Evolutionary conservation across 768 basidiomycete species (phyloP), one percentile per base, ranked within the genome.

Genomic region (Boletellus ananiceps): DNA sequence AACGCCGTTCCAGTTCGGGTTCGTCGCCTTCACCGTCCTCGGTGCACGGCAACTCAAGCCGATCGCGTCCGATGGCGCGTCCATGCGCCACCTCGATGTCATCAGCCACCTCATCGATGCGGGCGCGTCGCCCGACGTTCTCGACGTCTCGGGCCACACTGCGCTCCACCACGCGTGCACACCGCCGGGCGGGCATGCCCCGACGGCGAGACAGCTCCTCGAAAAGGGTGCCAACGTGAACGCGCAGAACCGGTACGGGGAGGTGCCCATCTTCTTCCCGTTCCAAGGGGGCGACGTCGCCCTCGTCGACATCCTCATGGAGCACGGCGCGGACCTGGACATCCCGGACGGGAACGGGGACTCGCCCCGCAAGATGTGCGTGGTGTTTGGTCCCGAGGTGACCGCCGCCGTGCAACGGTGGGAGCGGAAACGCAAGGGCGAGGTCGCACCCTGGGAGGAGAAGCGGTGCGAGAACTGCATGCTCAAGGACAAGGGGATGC

Each of bases 111-210:
- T 83, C 19, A 63, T 81, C 34, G 58, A 68, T 0, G 51, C 59
- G 0, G 78, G 78, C 12, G 65, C 72, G 0, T 66, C 76, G 3
- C 59, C 69, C 4, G 67, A 79, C 43, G 18, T 69, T 1, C 61
- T 63, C 2, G 81, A 81, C 49, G 72, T 82, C 38, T 68, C 62
- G 9, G 77, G 77, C 4, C 67, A 67, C 61, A 81, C 77, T 1
- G 74, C 81, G 1, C 69, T 81, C 4, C 71, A 76, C 40, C 79
- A 80, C 56, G 65, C 69, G 0, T 71, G 71, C 8, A 69, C 69
- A 5, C 62, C 65, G 0, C 56, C 57, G 0, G 16, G 40, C 2
- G 59, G 64, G 0, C 56, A 66, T 23, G 38, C 62, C 8, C 64
- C 69, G 11, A 58, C 79, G 16, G 61, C 66, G 0, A 70, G 69